Evolutionary conservation across 2,329 filamentous ascomycete species (phyloP).

Genomic region (Macrophomina pseudophaseolina): DNA sequence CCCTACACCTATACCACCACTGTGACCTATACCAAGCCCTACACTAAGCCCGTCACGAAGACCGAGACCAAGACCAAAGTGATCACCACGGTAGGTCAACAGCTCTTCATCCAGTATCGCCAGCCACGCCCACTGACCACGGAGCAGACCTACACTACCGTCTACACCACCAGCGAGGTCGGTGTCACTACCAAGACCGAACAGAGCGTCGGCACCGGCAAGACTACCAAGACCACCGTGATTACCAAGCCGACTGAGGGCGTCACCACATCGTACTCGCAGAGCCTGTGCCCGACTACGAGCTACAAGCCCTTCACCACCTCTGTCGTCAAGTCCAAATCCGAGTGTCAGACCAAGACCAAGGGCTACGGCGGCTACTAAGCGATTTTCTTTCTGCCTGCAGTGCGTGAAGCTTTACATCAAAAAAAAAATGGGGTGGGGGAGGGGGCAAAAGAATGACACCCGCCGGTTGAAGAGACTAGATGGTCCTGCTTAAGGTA

Average conservation of each 20-base stretch:
- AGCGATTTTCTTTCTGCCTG: not conserved
- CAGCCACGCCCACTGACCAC: not conserved
- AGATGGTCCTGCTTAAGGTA: no score
- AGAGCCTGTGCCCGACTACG: slow-evolving; percentile 31
- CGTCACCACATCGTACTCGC: slow-evolving; percentile 27
- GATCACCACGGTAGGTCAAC: slow-evolving; percentile 29
- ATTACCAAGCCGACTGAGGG: slow-evolving; percentile 30
- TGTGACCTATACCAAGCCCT: not conserved
- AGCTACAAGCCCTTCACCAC: slow-evolving; percentile 32
- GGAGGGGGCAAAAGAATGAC: no score
- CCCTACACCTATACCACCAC: slow-evolving; percentile 27
- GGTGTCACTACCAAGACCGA: slow-evolving; percentile 24
- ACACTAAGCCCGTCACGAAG: not conserved
- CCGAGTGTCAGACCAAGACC: slow-evolving; percentile 32
- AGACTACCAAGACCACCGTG: slow-evolving; percentile 30
- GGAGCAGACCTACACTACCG: not conserved
- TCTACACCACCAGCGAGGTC: slow-evolving; percentile 29
- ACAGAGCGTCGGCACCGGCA: not conserved
- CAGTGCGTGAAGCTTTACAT: not conserved
- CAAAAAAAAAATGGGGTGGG: not conserved
- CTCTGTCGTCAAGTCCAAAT: slow-evolving; percentile 31
- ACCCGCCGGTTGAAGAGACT: no score
- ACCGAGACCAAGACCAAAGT: slow-evolving; percentile 7
- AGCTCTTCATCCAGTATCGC: not conserved
- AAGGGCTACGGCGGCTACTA: slow-evolving; percentile 22